phyloP scores from a whole-genome alignment of 768 basidiomycete species.

The Kwoniella bestiolae region DNA sequence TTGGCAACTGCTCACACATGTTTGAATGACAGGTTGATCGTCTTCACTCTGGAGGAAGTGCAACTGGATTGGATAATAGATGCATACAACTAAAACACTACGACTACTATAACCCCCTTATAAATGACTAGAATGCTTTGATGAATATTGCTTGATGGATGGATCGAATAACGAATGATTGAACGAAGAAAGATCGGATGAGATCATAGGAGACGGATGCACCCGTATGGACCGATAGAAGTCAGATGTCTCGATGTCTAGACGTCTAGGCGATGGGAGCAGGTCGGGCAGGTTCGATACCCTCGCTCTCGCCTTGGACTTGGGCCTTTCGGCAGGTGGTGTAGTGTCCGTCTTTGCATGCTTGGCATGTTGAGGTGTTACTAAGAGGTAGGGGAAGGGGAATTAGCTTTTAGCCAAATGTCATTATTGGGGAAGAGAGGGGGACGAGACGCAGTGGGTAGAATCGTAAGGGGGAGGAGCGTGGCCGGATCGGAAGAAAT shows the following conservation, averaged over 20 bases:
- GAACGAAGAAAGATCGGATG: background rate
- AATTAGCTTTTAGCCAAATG: background rate
- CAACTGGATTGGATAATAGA: background rate
- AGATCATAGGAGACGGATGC: too few relatives aligned
- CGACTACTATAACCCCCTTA: background rate
- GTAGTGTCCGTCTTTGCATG: constrained; percentile 46
- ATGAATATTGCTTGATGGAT: too few relatives aligned
- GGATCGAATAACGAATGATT: too few relatives aligned
- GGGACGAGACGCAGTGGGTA: too few relatives aligned
- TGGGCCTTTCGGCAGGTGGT: constrained; percentile 44
- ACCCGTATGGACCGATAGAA: too few relatives aligned
- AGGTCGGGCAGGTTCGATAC: constrained; percentile 44
- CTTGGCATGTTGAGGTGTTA: constrained; percentile 41
- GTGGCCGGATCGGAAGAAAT: too few relatives aligned
- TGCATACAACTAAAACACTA: constrained; percentile 10
- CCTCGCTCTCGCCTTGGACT: constrained; percentile 41
- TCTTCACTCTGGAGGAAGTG: background rate
- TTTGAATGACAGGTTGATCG: too few relatives aligned
- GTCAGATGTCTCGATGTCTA: background rate
- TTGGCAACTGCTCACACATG: too few relatives aligned
- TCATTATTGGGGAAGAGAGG: background rate
- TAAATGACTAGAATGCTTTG: background rate
- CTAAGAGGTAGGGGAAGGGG: constrained; percentile 14
- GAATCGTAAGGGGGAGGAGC: too few relatives aligned
- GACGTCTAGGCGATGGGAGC: constrained; percentile 23